Conservation (phyloP, 2,329 filamentous ascomycete genomes). For the Teratosphaeria pseudoeucalypti region DNA sequence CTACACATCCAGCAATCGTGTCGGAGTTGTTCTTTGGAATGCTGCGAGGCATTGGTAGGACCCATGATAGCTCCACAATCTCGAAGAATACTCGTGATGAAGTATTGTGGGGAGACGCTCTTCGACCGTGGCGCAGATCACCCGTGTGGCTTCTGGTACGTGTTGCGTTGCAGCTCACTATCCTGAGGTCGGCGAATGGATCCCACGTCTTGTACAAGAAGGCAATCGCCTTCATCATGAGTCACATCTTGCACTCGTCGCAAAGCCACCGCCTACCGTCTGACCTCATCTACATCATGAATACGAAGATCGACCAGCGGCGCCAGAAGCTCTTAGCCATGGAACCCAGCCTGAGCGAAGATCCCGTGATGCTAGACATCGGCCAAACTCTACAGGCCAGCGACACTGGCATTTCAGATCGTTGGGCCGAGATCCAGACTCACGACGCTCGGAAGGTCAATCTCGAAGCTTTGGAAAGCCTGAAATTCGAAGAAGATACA, state of each 20-base stretch:
- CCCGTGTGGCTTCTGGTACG: constrained; percentile 54
- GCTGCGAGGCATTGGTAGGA: constrained; percentile 43
- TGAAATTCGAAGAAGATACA: constrained; percentile 11
- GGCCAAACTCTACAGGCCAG: neutral
- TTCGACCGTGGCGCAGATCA: constrained; percentile 51
- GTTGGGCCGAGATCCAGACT: constrained; percentile 6
- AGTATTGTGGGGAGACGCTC: constrained; percentile 37
- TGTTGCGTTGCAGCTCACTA: constrained; percentile 45
- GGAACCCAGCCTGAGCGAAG: neutral
- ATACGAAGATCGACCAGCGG: constrained; percentile 16
- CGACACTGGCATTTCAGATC: neutral
- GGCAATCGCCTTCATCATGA: constrained; percentile 39
- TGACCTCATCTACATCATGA: constrained; percentile 12
- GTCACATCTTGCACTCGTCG: constrained; percentile 32
- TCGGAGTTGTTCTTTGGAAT: constrained; percentile 51
- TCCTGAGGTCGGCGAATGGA: constrained; percentile 27
- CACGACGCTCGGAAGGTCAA: constrained; percentile 3
- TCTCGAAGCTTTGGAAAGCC: neutral
- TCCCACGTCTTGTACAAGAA: constrained; percentile 17
- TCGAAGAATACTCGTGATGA: constrained; percentile 54
- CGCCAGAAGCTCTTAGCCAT: constrained; percentile 11
- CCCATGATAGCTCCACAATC: constrained; percentile 29
- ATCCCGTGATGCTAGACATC: neutral
- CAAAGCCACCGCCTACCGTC: neutral
- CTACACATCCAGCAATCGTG: constrained; percentile 46